Evolutionary conservation across 305 asterid genomes (phyloP), one percentile per base, ranked within the genome.

Genomic region (Coffea humblotiana): DNA sequence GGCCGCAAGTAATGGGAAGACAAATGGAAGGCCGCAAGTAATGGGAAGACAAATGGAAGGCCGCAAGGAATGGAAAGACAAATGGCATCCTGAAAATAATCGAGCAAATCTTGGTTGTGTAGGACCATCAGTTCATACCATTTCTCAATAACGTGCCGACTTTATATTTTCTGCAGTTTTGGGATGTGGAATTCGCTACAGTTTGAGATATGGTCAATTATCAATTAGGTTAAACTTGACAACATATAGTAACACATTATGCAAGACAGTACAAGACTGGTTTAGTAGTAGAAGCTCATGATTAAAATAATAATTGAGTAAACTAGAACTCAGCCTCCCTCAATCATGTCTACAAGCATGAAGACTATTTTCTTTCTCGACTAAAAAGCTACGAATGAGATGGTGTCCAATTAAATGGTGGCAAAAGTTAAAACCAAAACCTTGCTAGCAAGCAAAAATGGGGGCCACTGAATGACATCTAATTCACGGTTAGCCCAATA

Each of bases 401-500:
- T 58, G 12, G 49, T 6, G 27, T 49, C 23, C 27, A 58, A 27
- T 61, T 75, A 64, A 72, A 77, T 64, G 48, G 68, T 64, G 48
- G 68, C 70, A 73, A 72, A 84, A 71, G 19, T 12, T 67, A 48
- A 29, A 82, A 75, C 70, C 47, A 72, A 83, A 86, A 96, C 99
- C 99, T 91, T 96, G 98, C 99, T 94, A 79, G 99, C 98, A 78
- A 96, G 98, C 87, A 96, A 87, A 92, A 96, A 96, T 6, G 98
- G 99, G 75, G 99, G 99, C 99, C 99, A 96, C 83, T 92, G 98
- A 84, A 87, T 95, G 78, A 96, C 91, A 83, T 90, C 97, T 89
- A 96, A 83, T 82, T 94, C 97, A 81, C 96, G 98, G 85, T 96
- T 98, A 80, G 98, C 98, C 97, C 98, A 96, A 87, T 96, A 96